Base-by-base conservation (phyloP, 2,329 filamentous ascomycete genomes). In the Apiospora koreana region DNA sequence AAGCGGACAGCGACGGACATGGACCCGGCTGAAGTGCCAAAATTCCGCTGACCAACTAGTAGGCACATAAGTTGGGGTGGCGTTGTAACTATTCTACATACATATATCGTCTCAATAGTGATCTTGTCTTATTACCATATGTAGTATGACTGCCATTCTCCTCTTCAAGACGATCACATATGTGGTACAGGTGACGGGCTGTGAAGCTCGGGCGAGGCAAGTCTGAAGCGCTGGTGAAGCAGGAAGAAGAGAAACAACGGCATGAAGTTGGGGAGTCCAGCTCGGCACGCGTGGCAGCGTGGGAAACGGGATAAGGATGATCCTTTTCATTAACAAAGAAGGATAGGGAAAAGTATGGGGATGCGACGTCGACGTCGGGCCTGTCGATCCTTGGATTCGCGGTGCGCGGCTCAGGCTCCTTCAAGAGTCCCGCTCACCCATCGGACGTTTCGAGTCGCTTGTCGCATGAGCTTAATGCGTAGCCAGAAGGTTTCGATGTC, bases 311-410 rank as follows among this genome's bases (percentile, higher is more conserved):
- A 31, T 23, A n/a, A 12, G 54, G 54, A 38, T 62, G 31, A 38
- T n/a, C 54, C 54, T 62, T 62, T 62, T 62, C 54, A 62, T 35
- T 23, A 35, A n/a, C 31, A 18, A 62, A 62, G 54, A 62, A 62
- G 54, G 4, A 62, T 28, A 46, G 9, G 35, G n/a, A n/a, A n/a
- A 62, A 62, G 54, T 62, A 28, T 62, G 54, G 54, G 54, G 54
- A 38, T 38, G 54, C 31, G 38, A 62, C 54, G 54, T 38, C 31
- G 31, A 28, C 41, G 18, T 35, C 35, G 35, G 35, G 35, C 31
- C 54, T 14, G 54, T 23, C 31, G 54, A 62, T 62, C 31, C 9
- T 38, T 62, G 54, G 31, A 38, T 8, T 35, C 8, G 4, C 8
- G 35, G 4, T n/a, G 21, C 54, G 31, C 54, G 54, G 54, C 18